Evolutionary conservation across 129 eudicot genomes (phyloP), one percentile per base, ranked within the genome.

Genomic region (Saussurea involucrata): DNA sequence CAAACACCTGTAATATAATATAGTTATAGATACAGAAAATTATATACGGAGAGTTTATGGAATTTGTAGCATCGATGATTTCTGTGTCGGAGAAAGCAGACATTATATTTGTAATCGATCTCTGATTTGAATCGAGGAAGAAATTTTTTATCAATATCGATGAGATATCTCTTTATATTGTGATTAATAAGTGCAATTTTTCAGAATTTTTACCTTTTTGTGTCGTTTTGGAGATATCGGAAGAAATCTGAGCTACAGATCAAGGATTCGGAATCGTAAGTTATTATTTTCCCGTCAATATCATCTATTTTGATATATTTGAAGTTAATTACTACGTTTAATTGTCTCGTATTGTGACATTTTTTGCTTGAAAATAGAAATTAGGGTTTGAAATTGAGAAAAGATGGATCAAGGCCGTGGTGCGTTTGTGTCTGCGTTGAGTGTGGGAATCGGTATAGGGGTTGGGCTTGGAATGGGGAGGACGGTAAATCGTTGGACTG

Each of bases 401-500:
- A 63, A 79, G 77, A 94, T 94, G 98, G 98, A 88, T 1, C 88
- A 87, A 64, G 89, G 87, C 34, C 84, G 89, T 55, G 70, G 84
- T 58, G 75, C 87, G 77, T 83, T 87, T 75, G 82, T 94, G 89
- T 89, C 97, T 22, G 98, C 97, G 21, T 85, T 91, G 87, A 86
- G 97, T 21, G 96, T 94, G 24, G 98, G 98, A 15, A 81, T 94
- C 74, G 98, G 97, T 15, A 91, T 92, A 5, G 96, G 96, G 24
- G 93, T 92, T 13, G 98, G 98, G 79, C 77, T 94, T 55, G 98
- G 98, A 75, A 75, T 91, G 82, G 98, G 98, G 75, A 89, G 87
- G 76, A 84, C 89, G 28, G 92, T 86, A 4, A 83, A 85, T 67
- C 83, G 84, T 77, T 91, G 93, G 92, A 74, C 90, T 6, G 79